phyloP scores from a whole-genome alignment of 345 rosid genomes.

The Dovyalis caffra region DNA sequence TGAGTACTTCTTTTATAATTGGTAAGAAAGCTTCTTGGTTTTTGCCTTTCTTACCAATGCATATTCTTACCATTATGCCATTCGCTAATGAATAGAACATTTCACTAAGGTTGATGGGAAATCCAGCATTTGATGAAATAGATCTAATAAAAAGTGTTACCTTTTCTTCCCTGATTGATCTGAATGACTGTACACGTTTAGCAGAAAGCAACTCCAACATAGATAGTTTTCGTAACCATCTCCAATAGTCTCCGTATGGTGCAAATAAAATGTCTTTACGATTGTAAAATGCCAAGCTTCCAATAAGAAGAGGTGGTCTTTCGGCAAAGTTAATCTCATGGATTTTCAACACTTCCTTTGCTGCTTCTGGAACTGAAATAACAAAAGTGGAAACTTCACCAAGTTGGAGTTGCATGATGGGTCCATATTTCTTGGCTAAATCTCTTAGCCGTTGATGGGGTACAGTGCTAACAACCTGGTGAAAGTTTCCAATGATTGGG shows the following conservation, averaged over 20 bases:
- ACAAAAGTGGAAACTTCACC: conserved; percentile 15
- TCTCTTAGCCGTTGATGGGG: conserved; percentile 15
- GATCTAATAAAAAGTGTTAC: background rate
- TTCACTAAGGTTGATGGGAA: conserved; percentile 14
- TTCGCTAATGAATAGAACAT: conserved; percentile 12
- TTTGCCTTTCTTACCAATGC: conserved; percentile 25
- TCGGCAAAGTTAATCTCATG: conserved; percentile 26
- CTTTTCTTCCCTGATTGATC: conserved; percentile 19
- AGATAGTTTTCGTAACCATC: conserved; percentile 25
- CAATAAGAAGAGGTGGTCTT: background rate
- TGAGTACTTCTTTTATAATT: background rate
- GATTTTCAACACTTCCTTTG: conserved; percentile 31
- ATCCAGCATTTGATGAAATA: background rate
- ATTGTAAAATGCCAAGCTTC: background rate
- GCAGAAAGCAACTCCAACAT: conserved; percentile 11
- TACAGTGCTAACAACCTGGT: background rate
- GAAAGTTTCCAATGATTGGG: conserved; percentile 14
- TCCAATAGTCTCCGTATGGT: conserved; percentile 29
- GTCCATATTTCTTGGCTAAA: conserved; percentile 12
- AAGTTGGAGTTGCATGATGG: conserved; percentile 16
- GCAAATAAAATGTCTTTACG: conserved; percentile 12
- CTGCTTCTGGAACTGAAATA: conserved; percentile 26
- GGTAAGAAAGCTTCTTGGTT: conserved; percentile 22
- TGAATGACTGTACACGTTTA: conserved; percentile 22
- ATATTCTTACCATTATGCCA: conserved; percentile 21